phyloP scores from a whole-genome alignment of 495 filamentous ascomycete genomes.

The Tuber magnatum region DNA sequence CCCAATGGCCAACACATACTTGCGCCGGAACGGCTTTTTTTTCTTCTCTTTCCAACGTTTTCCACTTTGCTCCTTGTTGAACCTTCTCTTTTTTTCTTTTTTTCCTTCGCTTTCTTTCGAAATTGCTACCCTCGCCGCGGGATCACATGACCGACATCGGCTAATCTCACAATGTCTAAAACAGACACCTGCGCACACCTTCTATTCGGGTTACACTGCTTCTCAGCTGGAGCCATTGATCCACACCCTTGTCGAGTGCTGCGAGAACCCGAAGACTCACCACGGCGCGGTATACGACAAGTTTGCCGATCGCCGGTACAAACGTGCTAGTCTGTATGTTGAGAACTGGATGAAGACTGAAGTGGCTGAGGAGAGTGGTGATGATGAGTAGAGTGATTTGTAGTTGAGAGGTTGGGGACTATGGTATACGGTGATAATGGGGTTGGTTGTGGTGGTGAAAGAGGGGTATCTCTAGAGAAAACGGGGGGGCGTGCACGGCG shows the following conservation, averaged over 20 bases:
- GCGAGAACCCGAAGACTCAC: constrained; percentile 69
- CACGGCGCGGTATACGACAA: constrained; percentile 85
- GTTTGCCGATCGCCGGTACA: constrained; percentile 75
- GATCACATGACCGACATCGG: constrained; percentile 16
- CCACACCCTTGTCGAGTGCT: constrained; percentile 73
- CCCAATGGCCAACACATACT: background rate
- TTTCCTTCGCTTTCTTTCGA: constrained; percentile 4
- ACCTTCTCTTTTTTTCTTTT: constrained; percentile 5
- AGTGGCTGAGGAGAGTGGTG: constrained; percentile 20
- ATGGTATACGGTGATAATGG: background rate
- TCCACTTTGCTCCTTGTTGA: constrained; percentile 6
- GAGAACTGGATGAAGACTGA: constrained; percentile 60
- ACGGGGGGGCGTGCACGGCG: background rate
- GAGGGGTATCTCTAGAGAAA: constrained; percentile 5
- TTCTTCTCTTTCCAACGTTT: background rate
- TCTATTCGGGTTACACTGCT: constrained; percentile 89
- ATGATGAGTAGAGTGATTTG: constrained; percentile 12
- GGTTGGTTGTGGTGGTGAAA: background rate
- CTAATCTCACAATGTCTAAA: constrained; percentile 1
- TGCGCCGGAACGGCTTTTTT: constrained; percentile 2
- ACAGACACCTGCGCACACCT: constrained; percentile 71
- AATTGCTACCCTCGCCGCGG: constrained; percentile 35
- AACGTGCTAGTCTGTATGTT: constrained; percentile 71
- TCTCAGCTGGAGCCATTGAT: constrained; percentile 72
- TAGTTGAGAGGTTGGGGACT: background rate